Evolutionary conservation across 495 filamentous ascomycete species (phyloP), one percentile per base, ranked within the genome.

Genomic region (Penicillium longicatenatum): DNA sequence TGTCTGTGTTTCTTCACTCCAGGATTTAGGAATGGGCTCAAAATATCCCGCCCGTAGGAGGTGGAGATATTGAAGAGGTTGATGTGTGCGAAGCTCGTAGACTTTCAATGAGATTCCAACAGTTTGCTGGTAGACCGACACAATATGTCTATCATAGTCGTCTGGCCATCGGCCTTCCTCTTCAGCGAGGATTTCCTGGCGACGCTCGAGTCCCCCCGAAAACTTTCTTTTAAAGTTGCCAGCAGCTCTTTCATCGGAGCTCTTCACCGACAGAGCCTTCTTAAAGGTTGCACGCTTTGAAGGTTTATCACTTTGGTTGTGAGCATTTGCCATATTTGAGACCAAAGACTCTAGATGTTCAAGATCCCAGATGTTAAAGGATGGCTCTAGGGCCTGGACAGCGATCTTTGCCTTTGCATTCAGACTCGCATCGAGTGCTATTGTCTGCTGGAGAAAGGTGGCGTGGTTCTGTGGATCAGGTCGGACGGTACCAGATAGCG

Each of bases 391-490:
- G 3, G 57, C 62, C 58, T 79, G 60, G 41, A 76, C 60, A 14
- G 63, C 69, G n/a, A 60, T 56, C 51, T 79, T 70, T 7, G 76
- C 75, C 54, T 71, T 63, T 24, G 37, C 33, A 59, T 80, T 78
- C 44, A 79, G 70, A 39, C 50, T 54, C 26, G 61, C 24, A 54
- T 75, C 68, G 24, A 73, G 20, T 3, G 43, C 24, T 30, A 68
- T 70, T 14, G 65, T 75, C 46, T 73, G 59, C 3, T 59, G 62
- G 33, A 77, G 42, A 21, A 59, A 66, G 12, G 52, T 52, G 3
- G 68, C 55, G 43, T 75, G 71, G 11, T 61, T 70, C 2, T 53
- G 12, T 20, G 74, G 63, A 16, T 52, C 52, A 3, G 63, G 60
- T 47, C 31, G 54, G 24, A 59, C 57, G 11, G 57, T 42, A 30